A percentile compares a stretch with the other conserved stretches of the same genome.
phyloP scores from a whole-genome alignment of 2,329 filamentous ascomycete species.

The Alternaria rosae region DNA sequence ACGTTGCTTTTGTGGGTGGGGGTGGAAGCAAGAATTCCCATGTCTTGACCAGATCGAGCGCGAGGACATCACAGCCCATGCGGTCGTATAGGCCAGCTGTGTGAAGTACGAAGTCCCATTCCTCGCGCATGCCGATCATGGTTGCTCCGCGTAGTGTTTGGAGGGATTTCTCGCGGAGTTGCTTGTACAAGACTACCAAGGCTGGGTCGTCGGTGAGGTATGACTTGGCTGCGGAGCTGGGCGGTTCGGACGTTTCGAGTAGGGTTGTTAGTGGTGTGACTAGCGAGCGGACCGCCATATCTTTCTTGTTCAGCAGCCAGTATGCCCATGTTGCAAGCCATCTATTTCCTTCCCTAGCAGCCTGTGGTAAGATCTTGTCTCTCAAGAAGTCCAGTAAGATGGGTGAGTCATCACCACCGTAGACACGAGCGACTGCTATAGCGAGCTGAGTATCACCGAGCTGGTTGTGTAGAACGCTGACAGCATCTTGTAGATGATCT shows the following conservation, averaged over 20 bases:
- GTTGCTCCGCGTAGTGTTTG: conserved; percentile 87
- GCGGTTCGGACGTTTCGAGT: conserved; percentile 71
- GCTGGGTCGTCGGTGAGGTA: conserved; percentile 93
- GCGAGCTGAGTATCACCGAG: conserved; percentile 89
- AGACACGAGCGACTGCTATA: conserved; percentile 84
- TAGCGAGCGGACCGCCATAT: conserved; percentile 83
- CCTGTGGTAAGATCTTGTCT: conserved; percentile 79
- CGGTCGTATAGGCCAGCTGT: conserved; percentile 84
- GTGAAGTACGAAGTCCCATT: conserved; percentile 89
- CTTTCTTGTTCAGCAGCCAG: conserved; percentile 83
- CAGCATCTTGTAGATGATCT: conserved; percentile 82
- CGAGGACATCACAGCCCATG: conserved; percentile 92
- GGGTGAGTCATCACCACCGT: conserved; percentile 82
- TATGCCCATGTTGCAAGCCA: conserved; percentile 98
- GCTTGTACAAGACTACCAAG: conserved; percentile 83
- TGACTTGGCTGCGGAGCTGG: conserved; percentile 75
- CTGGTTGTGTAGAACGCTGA: conserved; percentile 85
- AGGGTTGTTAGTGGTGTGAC: conserved; percentile 82
- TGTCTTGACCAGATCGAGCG: conserved; percentile 80
- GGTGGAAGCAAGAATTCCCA: conserved; percentile 77
- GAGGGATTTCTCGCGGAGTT: conserved; percentile 80
- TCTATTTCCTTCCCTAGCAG: conserved; percentile 81
- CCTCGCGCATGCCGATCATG: conserved; percentile 77
- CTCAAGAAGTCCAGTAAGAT: conserved; percentile 77
- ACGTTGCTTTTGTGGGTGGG: conserved; percentile 22